These are phyloP conservation scores for Globisporangium abappressorium DNA, from an alignment of 352 stramenopile genomes.

Conservation along the genomic window DNA sequence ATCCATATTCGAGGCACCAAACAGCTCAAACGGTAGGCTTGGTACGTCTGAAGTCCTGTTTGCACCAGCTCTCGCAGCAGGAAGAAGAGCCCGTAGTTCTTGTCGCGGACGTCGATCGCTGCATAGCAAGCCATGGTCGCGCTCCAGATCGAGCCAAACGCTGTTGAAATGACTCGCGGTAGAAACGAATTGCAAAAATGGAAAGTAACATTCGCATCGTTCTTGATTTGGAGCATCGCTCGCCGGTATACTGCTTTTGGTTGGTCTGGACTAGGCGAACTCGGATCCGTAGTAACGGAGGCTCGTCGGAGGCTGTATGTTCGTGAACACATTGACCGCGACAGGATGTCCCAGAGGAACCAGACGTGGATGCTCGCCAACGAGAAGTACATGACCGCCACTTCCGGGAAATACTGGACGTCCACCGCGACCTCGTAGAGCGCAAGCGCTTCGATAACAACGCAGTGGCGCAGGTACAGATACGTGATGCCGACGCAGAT, in stretches of 20 bases:
- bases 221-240: neutral
- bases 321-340: neutral
- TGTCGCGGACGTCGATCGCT: conserved; percentile 19
- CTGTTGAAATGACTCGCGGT: neutral
- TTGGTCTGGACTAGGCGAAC: neutral
- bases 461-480: neutral
- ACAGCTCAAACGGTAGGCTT: conserved; percentile 31
- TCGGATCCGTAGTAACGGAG: neutral
- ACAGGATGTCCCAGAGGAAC: neutral
- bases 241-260: too few relatives aligned
- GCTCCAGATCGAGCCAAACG: neutral
- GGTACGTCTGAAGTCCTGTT: conserved; percentile 24
- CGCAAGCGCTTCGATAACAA: neutral
- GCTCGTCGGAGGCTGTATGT: neutral
- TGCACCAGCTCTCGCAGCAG: conserved; percentile 27
- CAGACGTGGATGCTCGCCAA: neutral
- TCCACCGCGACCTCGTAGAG: neutral
- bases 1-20: conserved; percentile 27
- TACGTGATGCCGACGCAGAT: neutral
- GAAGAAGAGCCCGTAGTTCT: conserved; percentile 26
- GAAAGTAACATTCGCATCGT: neutral
- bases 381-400: neutral
- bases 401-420: neutral
- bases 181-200: neutral
- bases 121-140: neutral